phyloP scores from a whole-genome alignment of 306 rosid genomes.

The Glycine tomentella region DNA sequence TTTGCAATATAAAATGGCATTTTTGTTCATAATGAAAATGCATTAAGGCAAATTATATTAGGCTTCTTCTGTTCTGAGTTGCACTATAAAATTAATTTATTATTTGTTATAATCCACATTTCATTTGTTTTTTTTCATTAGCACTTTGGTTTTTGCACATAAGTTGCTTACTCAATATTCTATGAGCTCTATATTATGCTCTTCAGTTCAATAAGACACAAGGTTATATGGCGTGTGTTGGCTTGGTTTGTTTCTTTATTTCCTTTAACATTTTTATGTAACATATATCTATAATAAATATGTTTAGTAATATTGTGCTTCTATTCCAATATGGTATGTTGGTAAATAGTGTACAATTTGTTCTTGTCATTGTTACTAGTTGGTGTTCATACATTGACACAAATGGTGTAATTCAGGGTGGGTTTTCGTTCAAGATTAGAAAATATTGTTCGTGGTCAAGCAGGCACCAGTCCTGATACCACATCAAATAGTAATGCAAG shows the following conservation, averaged over 20 bases:
- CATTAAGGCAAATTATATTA: background rate
- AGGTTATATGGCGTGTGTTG: background rate
- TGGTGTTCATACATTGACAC: conserved; percentile 45
- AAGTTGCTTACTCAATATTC: conserved; percentile 27
- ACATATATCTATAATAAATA: background rate
- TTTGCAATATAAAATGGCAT: conserved; percentile 15
- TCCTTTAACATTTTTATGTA: background rate
- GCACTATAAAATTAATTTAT: conserved; percentile 31
- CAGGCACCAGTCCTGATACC: conserved; percentile 69
- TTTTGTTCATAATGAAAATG: conserved; percentile 11
- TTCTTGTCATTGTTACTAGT: conserved; percentile 38
- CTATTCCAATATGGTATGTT: conserved; percentile 38
- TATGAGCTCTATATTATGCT: conserved; percentile 20
- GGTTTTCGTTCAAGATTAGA: conserved; percentile 94
- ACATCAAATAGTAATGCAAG: conserved; percentile 58
- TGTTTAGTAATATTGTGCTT: conserved; percentile 5
- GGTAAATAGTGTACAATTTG: conserved; percentile 21
- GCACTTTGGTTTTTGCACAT: conserved; percentile 15
- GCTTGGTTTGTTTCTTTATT: conserved; percentile 28
- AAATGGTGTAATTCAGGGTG: conserved; percentile 64
- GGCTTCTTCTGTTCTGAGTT: conserved; percentile 14
- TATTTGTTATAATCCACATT: background rate
- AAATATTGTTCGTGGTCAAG: conserved; percentile 92
- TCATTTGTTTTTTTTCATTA: conserved; percentile 7
- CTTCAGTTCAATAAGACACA: conserved; percentile 8